Evolutionary conservation across 2,329 filamentous ascomycete species (phyloP).

Genomic region (Cladosporium oxysporum): DNA sequence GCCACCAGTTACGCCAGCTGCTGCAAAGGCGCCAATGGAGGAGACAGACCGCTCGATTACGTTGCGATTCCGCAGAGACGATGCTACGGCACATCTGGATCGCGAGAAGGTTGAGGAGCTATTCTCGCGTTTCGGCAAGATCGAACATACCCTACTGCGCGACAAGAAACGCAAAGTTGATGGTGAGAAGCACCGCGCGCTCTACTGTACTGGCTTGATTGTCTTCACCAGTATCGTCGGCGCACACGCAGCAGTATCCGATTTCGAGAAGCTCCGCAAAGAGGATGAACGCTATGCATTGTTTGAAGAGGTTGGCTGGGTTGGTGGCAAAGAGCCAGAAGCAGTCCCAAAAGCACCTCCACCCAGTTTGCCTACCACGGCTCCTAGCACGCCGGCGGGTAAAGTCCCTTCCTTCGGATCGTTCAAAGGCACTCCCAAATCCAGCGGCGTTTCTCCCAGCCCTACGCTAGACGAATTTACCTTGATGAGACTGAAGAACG

Average conservation of each 20-base stretch:
- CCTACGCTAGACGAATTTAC: slow-evolving; percentile 44
- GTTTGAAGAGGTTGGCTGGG: slow-evolving; percentile 59
- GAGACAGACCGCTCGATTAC: slow-evolving; percentile 61
- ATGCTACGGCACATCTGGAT: slow-evolving; percentile 40
- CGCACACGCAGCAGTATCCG: slow-evolving; percentile 58
- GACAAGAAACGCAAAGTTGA: slow-evolving; percentile 52
- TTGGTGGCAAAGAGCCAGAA: slow-evolving; percentile 55
- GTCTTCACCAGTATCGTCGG: slow-evolving; percentile 60
- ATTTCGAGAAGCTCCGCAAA: slow-evolving; percentile 37
- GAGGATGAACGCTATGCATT: slow-evolving; percentile 47
- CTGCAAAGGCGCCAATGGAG: slow-evolving; percentile 33
- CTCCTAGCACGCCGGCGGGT: slow-evolving; percentile 26
- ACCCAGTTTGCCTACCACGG: slow-evolving; percentile 42
- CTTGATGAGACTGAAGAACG: slow-evolving; percentile 48
- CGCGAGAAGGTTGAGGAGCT: slow-evolving; percentile 48
- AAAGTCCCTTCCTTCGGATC: slow-evolving; percentile 48
- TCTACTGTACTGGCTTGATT: slow-evolving; percentile 53
- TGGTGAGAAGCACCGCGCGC: slow-evolving; percentile 33
- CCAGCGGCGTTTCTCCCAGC: slow-evolving; percentile 33
- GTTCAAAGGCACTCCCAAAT: slow-evolving; percentile 37
- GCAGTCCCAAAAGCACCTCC: slow-evolving; percentile 31
- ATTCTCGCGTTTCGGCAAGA: slow-evolving; percentile 57
- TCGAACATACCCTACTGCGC: slow-evolving; percentile 58
- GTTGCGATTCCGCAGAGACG: slow-evolving; percentile 46
- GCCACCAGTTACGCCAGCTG: neutral